phyloP scores from a whole-genome alignment of 2,329 filamentous ascomycete genomes.

The Immersiporthe knoxdaviesiana region DNA sequence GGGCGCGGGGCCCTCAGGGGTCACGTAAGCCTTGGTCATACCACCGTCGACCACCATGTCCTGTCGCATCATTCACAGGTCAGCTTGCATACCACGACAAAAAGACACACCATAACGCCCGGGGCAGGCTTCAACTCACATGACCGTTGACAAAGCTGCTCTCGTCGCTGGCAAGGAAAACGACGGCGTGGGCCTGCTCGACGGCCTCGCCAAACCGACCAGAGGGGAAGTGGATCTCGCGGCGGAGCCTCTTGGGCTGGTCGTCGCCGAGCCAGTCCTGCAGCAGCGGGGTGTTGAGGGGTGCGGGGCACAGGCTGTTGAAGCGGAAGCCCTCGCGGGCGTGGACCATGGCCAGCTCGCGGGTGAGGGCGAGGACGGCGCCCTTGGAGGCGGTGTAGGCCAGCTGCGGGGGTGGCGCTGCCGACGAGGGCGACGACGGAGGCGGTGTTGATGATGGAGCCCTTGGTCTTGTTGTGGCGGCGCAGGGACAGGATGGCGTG shows the following conservation, averaged over 20 bases:
- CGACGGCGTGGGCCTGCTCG: conserved; percentile 86
- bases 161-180: conserved; percentile 88
- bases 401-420: conserved; percentile 82
- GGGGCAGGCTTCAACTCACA: conserved; percentile 17
- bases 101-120: neutral
- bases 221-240: conserved; percentile 86
- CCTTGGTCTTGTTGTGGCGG: conserved; percentile 75
- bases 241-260: conserved; percentile 74
- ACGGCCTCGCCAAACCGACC: conserved; percentile 92
- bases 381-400: conserved; percentile 96
- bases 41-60: conserved; percentile 97
- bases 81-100: neutral
- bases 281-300: conserved; percentile 86
- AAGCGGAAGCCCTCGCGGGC: conserved; percentile 87
- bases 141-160: conserved; percentile 83
- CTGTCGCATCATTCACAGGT: conserved; percentile 42
- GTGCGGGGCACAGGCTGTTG: conserved; percentile 88
- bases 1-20: conserved; percentile 61
- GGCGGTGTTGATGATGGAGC: conserved; percentile 89
- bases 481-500: conserved; percentile 84
- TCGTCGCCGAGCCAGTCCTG: conserved; percentile 95
- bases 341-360: conserved; percentile 90
- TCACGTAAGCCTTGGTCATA: conserved; percentile 90
- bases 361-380: conserved; percentile 85
- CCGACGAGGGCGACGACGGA: conserved; percentile 87